Percentiles rank a stretch among this genome's conserved stretches.
phyloP scores from a whole-genome alignment of 2,329 filamentous ascomycete species.

The Xylaria sp. region DNA sequence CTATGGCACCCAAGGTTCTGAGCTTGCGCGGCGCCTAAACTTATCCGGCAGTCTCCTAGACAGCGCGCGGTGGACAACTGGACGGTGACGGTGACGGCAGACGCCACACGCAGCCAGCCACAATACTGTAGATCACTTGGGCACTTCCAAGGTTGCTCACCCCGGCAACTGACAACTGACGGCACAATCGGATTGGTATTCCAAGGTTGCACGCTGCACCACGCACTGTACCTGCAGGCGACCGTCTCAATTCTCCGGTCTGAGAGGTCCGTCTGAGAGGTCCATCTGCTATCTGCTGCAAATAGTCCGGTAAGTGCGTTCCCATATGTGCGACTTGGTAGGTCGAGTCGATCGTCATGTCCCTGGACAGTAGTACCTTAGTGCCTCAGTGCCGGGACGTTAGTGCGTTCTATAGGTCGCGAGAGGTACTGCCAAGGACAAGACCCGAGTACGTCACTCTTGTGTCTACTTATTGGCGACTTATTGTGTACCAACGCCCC shows the following conservation, averaged over 20 bases:
- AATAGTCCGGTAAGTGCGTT: slow-evolving; percentile 1
- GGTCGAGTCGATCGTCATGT: not conserved
- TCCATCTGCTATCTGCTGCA: not conserved
- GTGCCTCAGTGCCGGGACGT: not conserved
- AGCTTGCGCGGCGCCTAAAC: not conserved
- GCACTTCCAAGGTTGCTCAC: no score
- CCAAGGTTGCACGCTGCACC: no score
- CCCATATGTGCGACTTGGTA: not conserved
- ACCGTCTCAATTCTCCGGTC: not conserved
- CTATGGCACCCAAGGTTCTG: not conserved
- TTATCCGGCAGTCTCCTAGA: no score
- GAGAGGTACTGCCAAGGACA: not conserved
- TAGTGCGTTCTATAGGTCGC: slow-evolving; percentile 2
- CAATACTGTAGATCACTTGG: no score
- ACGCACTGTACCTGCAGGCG: not conserved
- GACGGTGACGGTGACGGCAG: no score
- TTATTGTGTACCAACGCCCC: not conserved
- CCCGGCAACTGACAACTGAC: no score
- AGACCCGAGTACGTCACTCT: slow-evolving; percentile 19
- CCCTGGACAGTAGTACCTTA: no score
- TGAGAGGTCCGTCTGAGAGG: no score
- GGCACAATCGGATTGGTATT: no score
- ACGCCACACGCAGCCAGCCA: no score
- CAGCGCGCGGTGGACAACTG: no score
- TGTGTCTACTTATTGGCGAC: no score